Evolutionary conservation across 2,329 filamentous ascomycete genomes (phyloP).

Genomic region (Xylariales sp.): DNA sequence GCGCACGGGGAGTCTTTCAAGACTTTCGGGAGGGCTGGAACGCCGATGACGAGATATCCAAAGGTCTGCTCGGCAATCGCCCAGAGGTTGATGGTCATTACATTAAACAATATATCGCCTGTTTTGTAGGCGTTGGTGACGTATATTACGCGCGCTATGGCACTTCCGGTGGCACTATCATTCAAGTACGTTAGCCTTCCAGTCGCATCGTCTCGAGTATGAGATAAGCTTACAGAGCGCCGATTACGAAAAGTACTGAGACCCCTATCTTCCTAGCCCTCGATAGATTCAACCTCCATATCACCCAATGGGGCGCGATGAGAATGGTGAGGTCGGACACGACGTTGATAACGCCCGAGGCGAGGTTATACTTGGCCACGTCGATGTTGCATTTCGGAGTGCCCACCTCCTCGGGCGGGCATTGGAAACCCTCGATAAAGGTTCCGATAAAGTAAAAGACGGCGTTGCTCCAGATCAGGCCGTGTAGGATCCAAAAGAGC

Average conservation of each 20-base stretch:
- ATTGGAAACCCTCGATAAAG: slow-evolving; percentile 38
- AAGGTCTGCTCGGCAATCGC: slow-evolving; percentile 36
- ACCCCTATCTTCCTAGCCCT: slow-evolving; percentile 32
- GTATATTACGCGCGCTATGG: slow-evolving; percentile 31
- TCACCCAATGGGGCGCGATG: slow-evolving; percentile 37
- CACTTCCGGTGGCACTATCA: slow-evolving; percentile 34
- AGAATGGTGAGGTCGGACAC: slow-evolving; percentile 38
- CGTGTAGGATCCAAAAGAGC: slow-evolving; percentile 31
- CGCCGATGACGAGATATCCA: slow-evolving; percentile 38
- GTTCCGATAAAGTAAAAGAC: slow-evolving; percentile 38
- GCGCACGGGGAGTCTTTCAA: slow-evolving; percentile 27
- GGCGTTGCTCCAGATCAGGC: slow-evolving; percentile 31
- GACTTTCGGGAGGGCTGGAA: slow-evolving; percentile 35
- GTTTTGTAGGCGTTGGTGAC: slow-evolving; percentile 24
- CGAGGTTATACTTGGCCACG: slow-evolving; percentile 32
- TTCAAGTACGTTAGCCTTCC: not conserved
- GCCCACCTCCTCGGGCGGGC: slow-evolving; percentile 29
- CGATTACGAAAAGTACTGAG: slow-evolving; percentile 36
- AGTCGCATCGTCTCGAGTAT: too few species aligned
- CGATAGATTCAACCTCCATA: slow-evolving; percentile 38
- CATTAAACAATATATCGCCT: slow-evolving; percentile 30
- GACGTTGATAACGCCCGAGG: slow-evolving; percentile 38
- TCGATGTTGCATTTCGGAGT: slow-evolving; percentile 33
- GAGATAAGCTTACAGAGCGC: slow-evolving; percentile 31
- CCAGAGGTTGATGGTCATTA: slow-evolving; percentile 37